Evolutionary conservation across 2,329 filamentous ascomycete genomes (phyloP).

Genomic region (Ophioceras dolichostomum): DNA sequence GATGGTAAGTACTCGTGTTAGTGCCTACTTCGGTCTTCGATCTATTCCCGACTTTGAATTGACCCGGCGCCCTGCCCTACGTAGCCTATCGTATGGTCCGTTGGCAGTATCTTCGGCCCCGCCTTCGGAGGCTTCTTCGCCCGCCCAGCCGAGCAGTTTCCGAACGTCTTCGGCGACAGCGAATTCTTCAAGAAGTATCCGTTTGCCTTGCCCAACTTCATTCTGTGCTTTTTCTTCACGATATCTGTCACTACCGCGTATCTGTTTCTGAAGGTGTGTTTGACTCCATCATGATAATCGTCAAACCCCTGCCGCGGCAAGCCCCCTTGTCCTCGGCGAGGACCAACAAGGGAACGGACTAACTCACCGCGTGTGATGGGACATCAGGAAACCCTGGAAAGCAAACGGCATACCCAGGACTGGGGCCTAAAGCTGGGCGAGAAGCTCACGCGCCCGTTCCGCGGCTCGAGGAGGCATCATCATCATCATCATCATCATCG

Average conservation of each 20-base stretch:
- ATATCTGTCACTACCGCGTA: conserved; percentile 61
- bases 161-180: conserved; percentile 53
- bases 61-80: too few relatives aligned
- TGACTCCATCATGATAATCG: too few relatives aligned
- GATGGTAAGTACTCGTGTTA: conserved; percentile 45
- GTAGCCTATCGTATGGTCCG: conserved; percentile 65
- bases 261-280: conserved; percentile 63
- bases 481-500: conserved; percentile 13
- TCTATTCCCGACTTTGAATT: too few relatives aligned
- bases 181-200: conserved; percentile 65
- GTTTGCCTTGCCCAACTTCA: conserved; percentile 73
- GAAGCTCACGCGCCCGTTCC: conserved; percentile 35
- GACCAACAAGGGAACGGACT: too few relatives aligned
- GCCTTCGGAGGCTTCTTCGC: conserved; percentile 80
- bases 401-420: conserved; percentile 55
- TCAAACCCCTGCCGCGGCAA: too few relatives aligned
- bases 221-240: conserved; percentile 65
- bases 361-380: too few relatives aligned
- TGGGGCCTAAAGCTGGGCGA: conserved; percentile 65
- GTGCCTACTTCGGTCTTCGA: too few relatives aligned
- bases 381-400: conserved; percentile 62
- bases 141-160: conserved; percentile 64
- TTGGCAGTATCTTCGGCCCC: conserved; percentile 81
- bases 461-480: conserved; percentile 9
- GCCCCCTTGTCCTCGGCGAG: too few relatives aligned